Conservation (phyloP, 768 basidiomycete genomes). For the Rhizopogon sp. region DNA sequence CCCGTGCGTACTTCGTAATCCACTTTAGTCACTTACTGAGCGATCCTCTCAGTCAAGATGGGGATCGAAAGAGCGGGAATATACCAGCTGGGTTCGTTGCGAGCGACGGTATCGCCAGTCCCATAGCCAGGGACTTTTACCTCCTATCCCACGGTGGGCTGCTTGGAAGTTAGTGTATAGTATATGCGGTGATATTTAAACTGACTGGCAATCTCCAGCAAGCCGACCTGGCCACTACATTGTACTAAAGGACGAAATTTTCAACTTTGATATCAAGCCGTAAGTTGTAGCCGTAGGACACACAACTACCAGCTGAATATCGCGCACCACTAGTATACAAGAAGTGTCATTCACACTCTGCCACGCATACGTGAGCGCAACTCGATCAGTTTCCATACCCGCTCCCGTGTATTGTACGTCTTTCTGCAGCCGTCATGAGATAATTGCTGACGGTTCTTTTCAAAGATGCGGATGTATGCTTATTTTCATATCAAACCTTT, state of each 20-base stretch:
- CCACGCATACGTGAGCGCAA: constrained; percentile 49
- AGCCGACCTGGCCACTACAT: constrained; percentile 57
- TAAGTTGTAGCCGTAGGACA: constrained; percentile 12
- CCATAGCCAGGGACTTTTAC: constrained; percentile 46
- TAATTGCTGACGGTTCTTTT: not conserved
- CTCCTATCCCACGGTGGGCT: constrained; percentile 53
- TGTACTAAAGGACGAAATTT: constrained; percentile 39
- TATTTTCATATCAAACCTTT: not conserved
- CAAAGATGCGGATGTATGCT: constrained; percentile 52
- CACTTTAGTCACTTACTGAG: not conserved
- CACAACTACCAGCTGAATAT: not conserved
- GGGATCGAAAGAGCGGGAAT: constrained; percentile 41
- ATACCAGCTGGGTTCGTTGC: constrained; percentile 49
- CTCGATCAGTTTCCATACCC: constrained; percentile 55
- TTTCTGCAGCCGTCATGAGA: not conserved
- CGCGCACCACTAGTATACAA: constrained; percentile 34
- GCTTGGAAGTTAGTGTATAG: constrained; percentile 38
- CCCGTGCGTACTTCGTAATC: constrained; percentile 3
- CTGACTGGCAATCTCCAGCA: constrained; percentile 28
- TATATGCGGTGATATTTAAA: not conserved
- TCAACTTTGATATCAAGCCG: constrained; percentile 20
- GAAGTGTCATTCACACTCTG: constrained; percentile 46
- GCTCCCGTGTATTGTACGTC: constrained; percentile 57
- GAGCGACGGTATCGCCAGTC: constrained; percentile 41
- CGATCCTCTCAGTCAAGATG: constrained; percentile 12